Conservation (phyloP, 1,284 basidiomycete species). For the Rhizoctonia solani region DNA sequence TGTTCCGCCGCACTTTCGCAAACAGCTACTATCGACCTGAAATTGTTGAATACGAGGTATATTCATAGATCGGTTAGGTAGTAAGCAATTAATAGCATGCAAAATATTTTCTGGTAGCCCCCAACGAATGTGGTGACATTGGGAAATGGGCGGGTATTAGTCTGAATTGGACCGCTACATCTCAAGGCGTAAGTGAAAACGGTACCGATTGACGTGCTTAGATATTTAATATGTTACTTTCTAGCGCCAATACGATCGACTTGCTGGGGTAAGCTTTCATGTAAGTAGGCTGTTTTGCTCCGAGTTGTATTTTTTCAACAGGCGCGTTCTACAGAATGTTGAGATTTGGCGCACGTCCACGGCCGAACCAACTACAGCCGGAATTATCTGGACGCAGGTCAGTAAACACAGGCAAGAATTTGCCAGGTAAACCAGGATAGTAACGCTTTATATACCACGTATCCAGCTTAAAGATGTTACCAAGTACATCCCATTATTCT, state of each 20-base stretch:
- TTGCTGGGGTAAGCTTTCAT: constrained; percentile 72
- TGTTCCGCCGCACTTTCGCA: constrained; percentile 73
- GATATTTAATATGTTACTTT: too few species aligned
- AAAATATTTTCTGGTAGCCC: constrained; percentile 52
- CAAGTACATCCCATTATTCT: constrained; percentile 69
- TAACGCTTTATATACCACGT: not conserved
- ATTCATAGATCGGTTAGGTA: constrained; percentile 15
- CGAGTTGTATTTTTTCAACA: not conserved
- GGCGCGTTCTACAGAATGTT: not conserved
- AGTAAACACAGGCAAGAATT: not conserved
- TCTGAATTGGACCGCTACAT: constrained; percentile 75
- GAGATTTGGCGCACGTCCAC: constrained; percentile 78
- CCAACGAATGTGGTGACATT: constrained; percentile 68
- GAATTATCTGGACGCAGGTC: constrained; percentile 77
- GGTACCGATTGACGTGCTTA: too few species aligned
- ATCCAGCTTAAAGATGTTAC: constrained; percentile 64
- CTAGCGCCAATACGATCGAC: constrained; percentile 71
- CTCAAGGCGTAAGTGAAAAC: constrained; percentile 55
- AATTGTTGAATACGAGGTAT: constrained; percentile 59
- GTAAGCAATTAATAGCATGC: too few species aligned
- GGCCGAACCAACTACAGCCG: constrained; percentile 68
- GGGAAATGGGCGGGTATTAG: constrained; percentile 77
- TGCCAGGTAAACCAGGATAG: too few species aligned
- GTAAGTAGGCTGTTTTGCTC: not conserved
- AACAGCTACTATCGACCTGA: constrained; percentile 69